phyloP scores from a whole-genome alignment of 345 rosid genomes.

The Conringia planisiliqua region DNA sequence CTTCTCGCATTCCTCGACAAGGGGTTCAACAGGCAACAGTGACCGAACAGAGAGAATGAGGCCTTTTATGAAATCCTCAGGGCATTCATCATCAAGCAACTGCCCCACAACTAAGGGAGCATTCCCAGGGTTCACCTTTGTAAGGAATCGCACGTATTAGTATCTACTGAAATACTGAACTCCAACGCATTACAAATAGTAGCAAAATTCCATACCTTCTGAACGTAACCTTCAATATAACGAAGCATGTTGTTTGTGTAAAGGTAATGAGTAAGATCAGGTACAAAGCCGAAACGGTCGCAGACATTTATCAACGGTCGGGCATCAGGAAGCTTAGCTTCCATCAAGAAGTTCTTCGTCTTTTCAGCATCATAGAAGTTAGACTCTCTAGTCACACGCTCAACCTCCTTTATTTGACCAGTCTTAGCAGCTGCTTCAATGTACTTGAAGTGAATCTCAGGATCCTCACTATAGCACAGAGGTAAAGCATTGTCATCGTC shows the following conservation, averaged over 20 bases:
- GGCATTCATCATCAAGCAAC: conserved; percentile 95
- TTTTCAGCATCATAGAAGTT: conserved; percentile 94
- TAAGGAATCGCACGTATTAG: conserved; percentile 2
- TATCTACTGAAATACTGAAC: neutral
- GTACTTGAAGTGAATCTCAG: conserved; percentile 97
- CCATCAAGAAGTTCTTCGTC: conserved; percentile 96
- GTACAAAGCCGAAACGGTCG: conserved; percentile 96
- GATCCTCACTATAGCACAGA: conserved; percentile 77
- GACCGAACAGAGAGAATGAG: conserved; percentile 89
- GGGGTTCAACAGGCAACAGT: conserved; percentile 81
- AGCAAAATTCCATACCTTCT: conserved; percentile 59
- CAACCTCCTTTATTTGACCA: conserved; percentile 96
- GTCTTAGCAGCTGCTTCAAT: conserved; percentile 99
- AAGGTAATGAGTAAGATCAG: conserved; percentile 95
- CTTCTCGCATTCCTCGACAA: conserved; percentile 87
- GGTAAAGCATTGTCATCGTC: conserved; percentile 7
- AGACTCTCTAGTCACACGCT: conserved; percentile 98
- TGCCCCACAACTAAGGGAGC: conserved; percentile 94
- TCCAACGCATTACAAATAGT: neutral
- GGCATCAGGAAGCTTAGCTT: conserved; percentile 99
- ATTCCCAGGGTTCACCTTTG: conserved; percentile 96
- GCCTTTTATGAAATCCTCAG: conserved; percentile 98
- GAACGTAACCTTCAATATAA: conserved; percentile 98
- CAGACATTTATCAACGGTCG: conserved; percentile 96
- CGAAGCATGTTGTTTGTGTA: conserved; percentile 93